phyloP scores from a whole-genome alignment of 768 basidiomycete genomes.

The Lentinula lateritia region DNA sequence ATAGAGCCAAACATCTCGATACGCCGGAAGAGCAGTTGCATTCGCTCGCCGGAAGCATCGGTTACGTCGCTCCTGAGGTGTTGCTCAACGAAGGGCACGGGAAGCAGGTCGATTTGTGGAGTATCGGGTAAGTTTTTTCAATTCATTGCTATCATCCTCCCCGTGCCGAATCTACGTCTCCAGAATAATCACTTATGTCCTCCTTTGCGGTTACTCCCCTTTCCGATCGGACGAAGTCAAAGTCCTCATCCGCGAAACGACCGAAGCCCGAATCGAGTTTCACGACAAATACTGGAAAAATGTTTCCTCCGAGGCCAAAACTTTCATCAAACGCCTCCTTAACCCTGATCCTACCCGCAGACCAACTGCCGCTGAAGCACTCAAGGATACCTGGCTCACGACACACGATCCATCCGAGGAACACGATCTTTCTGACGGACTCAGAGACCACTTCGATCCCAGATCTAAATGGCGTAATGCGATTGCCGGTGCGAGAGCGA shows the following conservation, averaged over 20 bases:
- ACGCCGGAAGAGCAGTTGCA: slow-evolving; percentile 65
- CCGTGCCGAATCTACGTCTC: neutral
- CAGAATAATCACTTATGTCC: slow-evolving; percentile 91
- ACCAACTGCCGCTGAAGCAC: slow-evolving; percentile 69
- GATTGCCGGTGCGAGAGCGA: slow-evolving; percentile 46
- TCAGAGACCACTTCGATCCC: slow-evolving; percentile 82
- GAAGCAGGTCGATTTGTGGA: slow-evolving; percentile 93
- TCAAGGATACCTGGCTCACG: slow-evolving; percentile 75
- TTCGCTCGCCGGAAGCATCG: slow-evolving; percentile 75
- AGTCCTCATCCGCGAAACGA: slow-evolving; percentile 79
- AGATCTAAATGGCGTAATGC: slow-evolving; percentile 69
- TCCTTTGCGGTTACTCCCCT: slow-evolving; percentile 93
- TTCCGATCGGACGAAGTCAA: slow-evolving; percentile 82
- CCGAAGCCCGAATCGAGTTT: slow-evolving; percentile 79
- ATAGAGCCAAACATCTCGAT: slow-evolving; percentile 79
- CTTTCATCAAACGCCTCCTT: slow-evolving; percentile 71
- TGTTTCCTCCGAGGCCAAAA: slow-evolving; percentile 76
- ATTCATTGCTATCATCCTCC: neutral
- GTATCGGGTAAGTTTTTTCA: slow-evolving; percentile 60
- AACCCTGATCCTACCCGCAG: slow-evolving; percentile 66
- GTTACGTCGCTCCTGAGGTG: slow-evolving; percentile 91
- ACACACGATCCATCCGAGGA: slow-evolving; percentile 59
- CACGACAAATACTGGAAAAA: slow-evolving; percentile 96
- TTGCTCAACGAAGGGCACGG: slow-evolving; percentile 79
- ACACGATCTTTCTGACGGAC: slow-evolving; percentile 64